phyloP scores from a whole-genome alignment of 768 basidiomycete genomes.

The Suillus alpinus region DNA sequence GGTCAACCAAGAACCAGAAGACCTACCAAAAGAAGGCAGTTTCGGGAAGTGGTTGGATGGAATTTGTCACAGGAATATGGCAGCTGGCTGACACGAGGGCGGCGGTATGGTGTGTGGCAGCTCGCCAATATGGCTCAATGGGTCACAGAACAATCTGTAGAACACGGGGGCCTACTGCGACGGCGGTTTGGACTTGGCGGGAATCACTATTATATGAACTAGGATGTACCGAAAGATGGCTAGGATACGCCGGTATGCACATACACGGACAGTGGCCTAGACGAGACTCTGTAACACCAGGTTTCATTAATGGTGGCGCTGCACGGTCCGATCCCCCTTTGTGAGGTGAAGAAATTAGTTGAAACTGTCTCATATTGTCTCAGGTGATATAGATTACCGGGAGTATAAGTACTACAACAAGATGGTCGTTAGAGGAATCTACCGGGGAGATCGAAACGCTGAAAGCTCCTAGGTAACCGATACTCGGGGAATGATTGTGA shows the following conservation, averaged over 20 bases:
- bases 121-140: neutral
- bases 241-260: neutral
- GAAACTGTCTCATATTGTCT: neutral
- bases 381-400: neutral
- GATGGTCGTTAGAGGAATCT: neutral
- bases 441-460: neutral
- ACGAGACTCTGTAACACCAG: neutral
- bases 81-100: slow-evolving; percentile 2
- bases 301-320: neutral
- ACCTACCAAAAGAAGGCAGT: neutral
- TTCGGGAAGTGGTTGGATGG: neutral
- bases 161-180: neutral
- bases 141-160: neutral
- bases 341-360: no score
- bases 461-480: no score
- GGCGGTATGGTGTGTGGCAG: neutral
- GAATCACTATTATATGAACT: slow-evolving; percentile 1
- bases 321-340: neutral
- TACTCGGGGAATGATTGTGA: neutral
- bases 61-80: neutral
- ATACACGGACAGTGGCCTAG: neutral
- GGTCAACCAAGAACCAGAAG: neutral
- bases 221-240: neutral
- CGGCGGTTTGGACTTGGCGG: neutral
- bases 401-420: neutral